Evolutionary conservation across 148 eudicot genomes (phyloP).

Genomic region (Vaccinium corymbosum): DNA sequence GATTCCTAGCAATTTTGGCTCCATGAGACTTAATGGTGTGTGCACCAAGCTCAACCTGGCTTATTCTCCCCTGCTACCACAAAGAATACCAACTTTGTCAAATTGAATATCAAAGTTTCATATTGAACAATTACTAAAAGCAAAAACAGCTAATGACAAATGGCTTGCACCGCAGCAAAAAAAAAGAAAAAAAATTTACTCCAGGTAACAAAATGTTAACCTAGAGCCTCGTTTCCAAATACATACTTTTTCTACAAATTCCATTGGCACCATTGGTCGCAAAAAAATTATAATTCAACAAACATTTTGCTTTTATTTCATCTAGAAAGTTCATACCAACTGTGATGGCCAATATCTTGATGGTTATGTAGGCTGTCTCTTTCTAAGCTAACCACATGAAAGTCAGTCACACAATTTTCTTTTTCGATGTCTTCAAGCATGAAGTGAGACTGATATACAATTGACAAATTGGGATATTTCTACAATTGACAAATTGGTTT

Average conservation of each 20-base stretch:
- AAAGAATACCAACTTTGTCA: neutral
- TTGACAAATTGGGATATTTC: neutral
- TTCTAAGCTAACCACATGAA: neutral
- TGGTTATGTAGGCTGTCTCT: neutral
- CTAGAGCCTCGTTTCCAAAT: neutral
- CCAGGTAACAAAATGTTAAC: neutral
- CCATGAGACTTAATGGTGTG: conserved; percentile 66
- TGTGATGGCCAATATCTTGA: neutral
- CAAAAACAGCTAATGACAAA: neutral
- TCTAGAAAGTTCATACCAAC: neutral
- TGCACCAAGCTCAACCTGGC: conserved; percentile 37
- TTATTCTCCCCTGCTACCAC: conserved; percentile 22
- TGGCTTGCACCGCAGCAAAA: neutral
- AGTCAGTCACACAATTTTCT: neutral
- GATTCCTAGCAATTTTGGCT: conserved; percentile 50
- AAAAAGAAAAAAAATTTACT: neutral
- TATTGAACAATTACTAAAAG: neutral
- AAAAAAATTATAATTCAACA: neutral
- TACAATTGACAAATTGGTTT: neutral
- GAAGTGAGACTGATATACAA: neutral
- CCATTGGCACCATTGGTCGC: neutral
- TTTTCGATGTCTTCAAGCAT: neutral
- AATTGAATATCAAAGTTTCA: neutral
- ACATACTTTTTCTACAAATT: neutral
- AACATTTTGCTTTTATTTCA: neutral